These are phyloP conservation scores for Phytophthora chlamydospora DNA, from an alignment of 352 stramenopile genomes.

Conservation along the genomic window DNA sequence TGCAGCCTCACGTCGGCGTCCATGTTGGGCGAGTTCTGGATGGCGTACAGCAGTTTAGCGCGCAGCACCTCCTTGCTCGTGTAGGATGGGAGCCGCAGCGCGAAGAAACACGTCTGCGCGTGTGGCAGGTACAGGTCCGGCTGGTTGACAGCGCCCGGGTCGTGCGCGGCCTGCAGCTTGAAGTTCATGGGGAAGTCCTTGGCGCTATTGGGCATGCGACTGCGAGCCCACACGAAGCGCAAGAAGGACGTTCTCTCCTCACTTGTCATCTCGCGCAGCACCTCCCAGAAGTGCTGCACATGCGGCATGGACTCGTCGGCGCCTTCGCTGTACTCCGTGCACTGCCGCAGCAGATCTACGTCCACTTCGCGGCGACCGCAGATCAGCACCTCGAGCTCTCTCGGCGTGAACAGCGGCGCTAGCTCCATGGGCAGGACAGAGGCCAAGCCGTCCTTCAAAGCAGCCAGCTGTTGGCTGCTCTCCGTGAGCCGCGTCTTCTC, in stretches of 20 bases:
- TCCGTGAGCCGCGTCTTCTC: slow-evolving; percentile 78
- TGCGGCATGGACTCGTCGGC: slow-evolving; percentile 92
- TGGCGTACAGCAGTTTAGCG: slow-evolving; percentile 91
- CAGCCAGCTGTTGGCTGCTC: slow-evolving; percentile 80
- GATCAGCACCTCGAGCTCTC: slow-evolving; percentile 96
- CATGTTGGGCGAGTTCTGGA: slow-evolving; percentile 97
- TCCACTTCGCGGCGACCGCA: slow-evolving; percentile 97
- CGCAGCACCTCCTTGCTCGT: slow-evolving; percentile 89
- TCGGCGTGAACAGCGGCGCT: slow-evolving; percentile 94
- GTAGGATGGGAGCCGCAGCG: slow-evolving; percentile 96
- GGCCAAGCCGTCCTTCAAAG: slow-evolving; percentile 87
- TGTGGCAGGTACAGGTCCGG: slow-evolving; percentile 95
- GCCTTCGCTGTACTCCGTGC: slow-evolving; percentile 97
- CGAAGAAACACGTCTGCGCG: slow-evolving; percentile 99
- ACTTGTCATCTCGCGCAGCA: slow-evolving; percentile 95
- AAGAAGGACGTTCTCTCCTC: slow-evolving; percentile 96
- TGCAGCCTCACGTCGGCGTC: slow-evolving; percentile 91
- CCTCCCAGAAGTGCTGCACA: slow-evolving; percentile 96
- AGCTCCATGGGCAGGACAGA: slow-evolving; percentile 97
- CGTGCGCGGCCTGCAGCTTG: slow-evolving; percentile 89
- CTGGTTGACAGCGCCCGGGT: slow-evolving; percentile 71
- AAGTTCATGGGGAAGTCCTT: slow-evolving; percentile 98
- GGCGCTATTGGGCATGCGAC: slow-evolving; percentile 95
- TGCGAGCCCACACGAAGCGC: slow-evolving; percentile 98
- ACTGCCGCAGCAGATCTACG: slow-evolving; percentile 95